Evolutionary conservation across 2,329 filamentous ascomycete species (phyloP).

Genomic region (Aspergillus uvarum): DNA sequence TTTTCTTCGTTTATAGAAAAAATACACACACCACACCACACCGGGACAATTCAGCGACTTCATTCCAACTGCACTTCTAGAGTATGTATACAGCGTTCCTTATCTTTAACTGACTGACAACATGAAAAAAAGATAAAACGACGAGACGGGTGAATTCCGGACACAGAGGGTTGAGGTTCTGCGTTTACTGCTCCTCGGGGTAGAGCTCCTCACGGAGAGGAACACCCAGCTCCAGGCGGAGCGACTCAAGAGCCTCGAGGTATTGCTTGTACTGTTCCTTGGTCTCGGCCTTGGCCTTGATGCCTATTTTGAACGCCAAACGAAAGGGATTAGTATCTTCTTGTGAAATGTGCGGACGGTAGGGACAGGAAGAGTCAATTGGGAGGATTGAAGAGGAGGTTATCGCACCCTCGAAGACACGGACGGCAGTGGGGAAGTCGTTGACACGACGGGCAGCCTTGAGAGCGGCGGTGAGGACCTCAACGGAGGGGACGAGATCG

Average conservation of each 20-base stretch:
- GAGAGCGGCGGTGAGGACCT: slow-evolving; percentile 86
- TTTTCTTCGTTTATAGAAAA: not conserved
- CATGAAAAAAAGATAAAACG: slow-evolving; percentile 13
- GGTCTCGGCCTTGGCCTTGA: slow-evolving; percentile 99
- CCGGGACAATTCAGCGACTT: slow-evolving; percentile 20
- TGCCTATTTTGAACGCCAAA: slow-evolving; percentile 58
- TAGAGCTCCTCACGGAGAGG: slow-evolving; percentile 90
- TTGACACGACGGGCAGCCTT: slow-evolving; percentile 94
- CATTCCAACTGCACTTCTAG: slow-evolving; percentile 34
- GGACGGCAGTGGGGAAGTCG: slow-evolving; percentile 96
- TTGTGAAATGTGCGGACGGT: not conserved
- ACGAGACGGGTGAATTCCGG: slow-evolving; percentile 8
- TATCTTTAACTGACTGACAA: slow-evolving; percentile 31
- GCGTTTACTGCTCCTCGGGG: slow-evolving; percentile 55
- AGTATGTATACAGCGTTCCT: slow-evolving; percentile 42
- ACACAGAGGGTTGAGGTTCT: slow-evolving; percentile 16
- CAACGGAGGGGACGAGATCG: slow-evolving; percentile 94
- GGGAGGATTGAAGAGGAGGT: not conserved
- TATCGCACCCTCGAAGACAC: slow-evolving; percentile 90
- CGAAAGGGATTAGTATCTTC: slow-evolving; percentile 6
- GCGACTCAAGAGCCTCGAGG: slow-evolving; percentile 84
- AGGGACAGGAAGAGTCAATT: slow-evolving; percentile 7
- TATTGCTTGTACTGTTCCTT: slow-evolving; percentile 95
- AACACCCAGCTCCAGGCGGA: slow-evolving; percentile 92
- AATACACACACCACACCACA: slow-evolving; percentile 21